Base-by-base conservation (phyloP, 108 stramenopile genomes). In the Poteriospumella lacustris region DNA sequence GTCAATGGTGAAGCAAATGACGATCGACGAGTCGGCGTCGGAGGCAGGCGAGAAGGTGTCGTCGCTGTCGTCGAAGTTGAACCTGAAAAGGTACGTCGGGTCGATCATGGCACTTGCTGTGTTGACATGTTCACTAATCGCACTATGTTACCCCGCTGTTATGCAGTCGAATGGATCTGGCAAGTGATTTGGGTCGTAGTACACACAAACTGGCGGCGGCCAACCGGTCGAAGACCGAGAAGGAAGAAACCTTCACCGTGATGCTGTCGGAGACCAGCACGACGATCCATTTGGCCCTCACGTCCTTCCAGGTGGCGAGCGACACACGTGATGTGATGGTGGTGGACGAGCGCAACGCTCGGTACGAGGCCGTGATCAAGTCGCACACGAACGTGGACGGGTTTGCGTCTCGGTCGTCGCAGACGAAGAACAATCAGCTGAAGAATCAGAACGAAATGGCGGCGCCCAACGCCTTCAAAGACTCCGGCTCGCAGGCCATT, bases 391-490 rank as follows among this genome's bases (percentile, higher is more conserved):
- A 67, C 31, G 36, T 41, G 15, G 64, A 67, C 19, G 12, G 15
- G 64, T 67, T 67, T 19, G 9, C 64, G 9, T 38, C 64, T 41
- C 64, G 64, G 39, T 19, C 64, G 19, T 15, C 64, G 12, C 64
- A 67, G 31, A 67, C 64, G 12, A 67, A 40, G 40, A 67, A 67
- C 64, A 67, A 67, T 67, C 64, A 9, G 15, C 64, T 40, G 64
- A 67, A 67, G 40, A 67, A 67, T 67, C 64, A 67, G 31, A 67
- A 67, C 19, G 64, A 67, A 19, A 67, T 67, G 64, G 64, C 64
- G 15, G 64, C 64, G 9, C 64, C 64, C 36, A 67, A 67, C 19
- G 64, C 64, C 39, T 67, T 41, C 39, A 9, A 33, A 67, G 64
- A 67, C 12, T 9, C 19, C 31, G 36, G 39, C 64, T 67, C 39